Evolutionary conservation across 208 protist species (phyloP).

Genomic region (Wallacemonas rigidus): DNA sequence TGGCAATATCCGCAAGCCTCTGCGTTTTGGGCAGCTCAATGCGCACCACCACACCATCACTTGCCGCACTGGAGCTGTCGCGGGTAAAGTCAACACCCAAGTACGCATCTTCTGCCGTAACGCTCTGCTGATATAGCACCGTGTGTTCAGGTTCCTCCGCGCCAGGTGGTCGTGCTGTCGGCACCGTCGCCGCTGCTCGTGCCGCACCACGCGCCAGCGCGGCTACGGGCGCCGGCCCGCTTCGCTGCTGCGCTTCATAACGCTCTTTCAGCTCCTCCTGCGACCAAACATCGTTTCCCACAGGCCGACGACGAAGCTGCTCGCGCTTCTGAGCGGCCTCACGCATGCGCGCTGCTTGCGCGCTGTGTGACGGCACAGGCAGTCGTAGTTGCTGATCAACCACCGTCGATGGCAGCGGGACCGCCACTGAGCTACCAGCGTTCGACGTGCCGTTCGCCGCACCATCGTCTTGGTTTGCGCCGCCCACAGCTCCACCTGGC

Average conservation of each 20-base stretch:
- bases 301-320: not conserved
- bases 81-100: conserved; percentile 77
- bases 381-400: conserved; percentile 78
- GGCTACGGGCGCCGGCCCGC: conserved; percentile 7
- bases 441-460: not conserved
- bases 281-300: conserved; percentile 82
- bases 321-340: conserved; percentile 25
- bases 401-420: conserved; percentile 77
- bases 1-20: conserved; percentile 40
- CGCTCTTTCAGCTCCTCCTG: conserved; percentile 66
- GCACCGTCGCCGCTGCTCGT: conserved; percentile 12
- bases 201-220: conserved; percentile 16
- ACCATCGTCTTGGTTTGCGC: not conserved
- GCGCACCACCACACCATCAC: conserved; percentile 76
- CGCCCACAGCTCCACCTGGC: not conserved
- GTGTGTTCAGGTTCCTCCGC: conserved; percentile 58
- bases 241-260: conserved; percentile 7
- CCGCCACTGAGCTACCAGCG: conserved; percentile 22
- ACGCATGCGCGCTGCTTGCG: conserved; percentile 41
- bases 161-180: conserved; percentile 20
- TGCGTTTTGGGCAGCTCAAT: conserved; percentile 67
- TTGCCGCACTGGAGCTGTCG: conserved; percentile 46
- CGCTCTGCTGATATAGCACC: conserved; percentile 79
- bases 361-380: conserved; percentile 65
- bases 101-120: conserved; percentile 86